Conservation (phyloP, 2,329 filamentous ascomycete genomes). For the Neurospora sp. region DNA sequence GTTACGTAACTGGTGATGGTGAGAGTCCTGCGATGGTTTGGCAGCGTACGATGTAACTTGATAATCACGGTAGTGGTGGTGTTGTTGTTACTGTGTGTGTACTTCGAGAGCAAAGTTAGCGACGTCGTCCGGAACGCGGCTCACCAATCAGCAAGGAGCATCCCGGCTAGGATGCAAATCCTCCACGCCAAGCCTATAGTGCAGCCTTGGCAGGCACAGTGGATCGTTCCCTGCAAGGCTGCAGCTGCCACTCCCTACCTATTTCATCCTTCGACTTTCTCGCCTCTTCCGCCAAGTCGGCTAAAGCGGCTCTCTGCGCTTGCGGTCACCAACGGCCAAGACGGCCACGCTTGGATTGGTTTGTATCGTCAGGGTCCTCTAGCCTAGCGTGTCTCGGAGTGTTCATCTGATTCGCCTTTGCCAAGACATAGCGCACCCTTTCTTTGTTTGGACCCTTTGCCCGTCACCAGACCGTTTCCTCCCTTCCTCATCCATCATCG, state of each 20-base stretch:
- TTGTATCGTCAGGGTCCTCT: neutral
- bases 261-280: neutral
- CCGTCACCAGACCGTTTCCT: neutral
- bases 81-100: no score
- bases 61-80: neutral
- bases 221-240: neutral
- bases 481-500: neutral
- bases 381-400: neutral
- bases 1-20: neutral
- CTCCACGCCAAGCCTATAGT: neutral
- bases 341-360: no score
- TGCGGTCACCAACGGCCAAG: neutral
- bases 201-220: neutral
- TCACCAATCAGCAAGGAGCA: neutral
- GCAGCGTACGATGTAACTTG: neutral
- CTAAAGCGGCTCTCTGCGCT: neutral
- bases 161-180: neutral
- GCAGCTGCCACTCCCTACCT: neutral
- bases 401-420: neutral
- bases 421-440: neutral
- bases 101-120: no score
- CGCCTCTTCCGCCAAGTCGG: neutral
- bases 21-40: neutral
- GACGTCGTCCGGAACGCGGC: neutral
- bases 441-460: neutral